A percentile compares a stretch with the other conserved stretches of the same genome.
These are phyloP conservation scores for Leishmania turanica DNA, from an alignment of 208 protist species.

Conservation along the genomic window DNA sequence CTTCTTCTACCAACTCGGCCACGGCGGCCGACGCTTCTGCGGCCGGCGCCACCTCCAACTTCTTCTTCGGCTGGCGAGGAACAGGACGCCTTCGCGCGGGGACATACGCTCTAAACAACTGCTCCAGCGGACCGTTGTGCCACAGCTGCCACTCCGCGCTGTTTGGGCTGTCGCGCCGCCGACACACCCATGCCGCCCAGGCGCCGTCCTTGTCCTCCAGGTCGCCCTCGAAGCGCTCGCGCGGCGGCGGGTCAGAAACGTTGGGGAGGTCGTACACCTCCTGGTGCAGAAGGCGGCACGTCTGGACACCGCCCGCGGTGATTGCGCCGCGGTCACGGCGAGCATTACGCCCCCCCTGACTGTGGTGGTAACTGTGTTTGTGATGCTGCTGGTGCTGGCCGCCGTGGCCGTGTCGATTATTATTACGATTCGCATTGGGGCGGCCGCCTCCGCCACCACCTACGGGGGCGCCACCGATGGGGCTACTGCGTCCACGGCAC, in stretches of 20 bases:
- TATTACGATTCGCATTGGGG: background rate
- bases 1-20: background rate
- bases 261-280: constrained; percentile 61
- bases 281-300: constrained; percentile 56
- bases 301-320: background rate
- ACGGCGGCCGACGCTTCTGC: background rate
- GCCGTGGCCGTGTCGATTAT: background rate
- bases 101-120: constrained; percentile 59
- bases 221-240: constrained; percentile 43
- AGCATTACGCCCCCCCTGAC: background rate
- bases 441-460: constrained; percentile 8
- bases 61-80: constrained; percentile 14
- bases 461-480: constrained; percentile 4
- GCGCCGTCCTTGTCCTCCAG: constrained; percentile 38
- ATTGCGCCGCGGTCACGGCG: background rate
- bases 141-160: constrained; percentile 86
- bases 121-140: constrained; percentile 68
- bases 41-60: background rate
- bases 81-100: constrained; percentile 35
- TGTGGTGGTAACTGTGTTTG: background rate
- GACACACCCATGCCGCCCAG: constrained; percentile 68
- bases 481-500: constrained; percentile 34
- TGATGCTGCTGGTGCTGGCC: constrained; percentile 2
- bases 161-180: constrained; percentile 68
- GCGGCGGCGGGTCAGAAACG: constrained; percentile 33